Conservation (phyloP, 2,329 filamentous ascomycete species). For the Exophiala bonariae region DNA sequence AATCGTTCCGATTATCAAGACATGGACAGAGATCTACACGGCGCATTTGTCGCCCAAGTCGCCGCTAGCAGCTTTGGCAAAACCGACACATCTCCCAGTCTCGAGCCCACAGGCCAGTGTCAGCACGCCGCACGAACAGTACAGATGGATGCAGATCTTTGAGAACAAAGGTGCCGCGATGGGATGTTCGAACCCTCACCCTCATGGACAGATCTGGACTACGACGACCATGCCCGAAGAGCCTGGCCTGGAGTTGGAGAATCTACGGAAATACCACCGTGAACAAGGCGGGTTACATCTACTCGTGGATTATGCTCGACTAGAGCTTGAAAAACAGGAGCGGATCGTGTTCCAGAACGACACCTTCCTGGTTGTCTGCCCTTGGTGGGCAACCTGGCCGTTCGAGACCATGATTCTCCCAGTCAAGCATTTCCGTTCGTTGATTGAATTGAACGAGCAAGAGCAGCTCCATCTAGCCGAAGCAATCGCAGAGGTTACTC, state of each 20-base stretch:
- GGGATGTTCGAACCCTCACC: conserved; percentile 98
- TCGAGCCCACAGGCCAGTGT: conserved; percentile 46
- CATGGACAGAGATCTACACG: conserved; percentile 89
- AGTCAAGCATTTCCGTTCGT: conserved; percentile 77
- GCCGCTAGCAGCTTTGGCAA: conserved; percentile 55
- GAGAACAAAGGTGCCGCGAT: conserved; percentile 98
- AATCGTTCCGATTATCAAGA: conserved; percentile 80
- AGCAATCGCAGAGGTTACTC: conserved; percentile 81
- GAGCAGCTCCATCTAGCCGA: conserved; percentile 78
- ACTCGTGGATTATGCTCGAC: conserved; percentile 79
- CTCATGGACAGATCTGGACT: conserved; percentile 95
- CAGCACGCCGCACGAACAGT: conserved; percentile 67
- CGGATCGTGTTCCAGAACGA: conserved; percentile 86
- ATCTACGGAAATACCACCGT: conserved; percentile 74
- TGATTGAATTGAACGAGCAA: conserved; percentile 74
- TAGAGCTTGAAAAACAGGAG: conserved; percentile 80
- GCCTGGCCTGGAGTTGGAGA: conserved; percentile 72
- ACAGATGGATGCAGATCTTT: conserved; percentile 98
- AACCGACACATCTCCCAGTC: conserved; percentile 48
- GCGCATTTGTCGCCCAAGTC: conserved; percentile 73
- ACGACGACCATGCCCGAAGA: conserved; percentile 90
- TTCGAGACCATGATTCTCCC: conserved; percentile 91
- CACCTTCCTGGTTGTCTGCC: conserved; percentile 81
- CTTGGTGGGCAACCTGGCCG: conserved; percentile 98
- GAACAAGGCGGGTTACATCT: conserved; percentile 74